Evolutionary conservation across 108 stramenopile genomes (phyloP).

Genomic region (Pseudonitzschia multiseries): DNA sequence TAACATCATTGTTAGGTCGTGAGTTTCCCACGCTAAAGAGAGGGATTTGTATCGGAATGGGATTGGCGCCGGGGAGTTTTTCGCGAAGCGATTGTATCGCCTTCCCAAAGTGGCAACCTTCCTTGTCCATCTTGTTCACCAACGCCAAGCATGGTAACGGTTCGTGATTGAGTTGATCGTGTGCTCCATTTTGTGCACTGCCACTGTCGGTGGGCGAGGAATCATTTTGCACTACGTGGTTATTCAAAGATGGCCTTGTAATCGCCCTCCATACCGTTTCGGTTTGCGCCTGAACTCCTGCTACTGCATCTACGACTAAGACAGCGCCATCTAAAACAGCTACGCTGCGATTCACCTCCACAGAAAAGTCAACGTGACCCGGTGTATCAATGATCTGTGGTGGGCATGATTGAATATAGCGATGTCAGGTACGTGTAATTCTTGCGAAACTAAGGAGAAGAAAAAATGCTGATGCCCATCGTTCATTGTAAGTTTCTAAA

Average conservation of each 20-base stretch:
- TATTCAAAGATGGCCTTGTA: constrained; percentile 55
- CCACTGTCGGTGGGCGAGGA: neutral
- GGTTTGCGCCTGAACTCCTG: constrained; percentile 97
- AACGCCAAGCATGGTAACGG: constrained; percentile 90
- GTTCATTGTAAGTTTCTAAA: neutral
- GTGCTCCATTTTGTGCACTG: constrained; percentile 3
- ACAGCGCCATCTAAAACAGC: constrained; percentile 98
- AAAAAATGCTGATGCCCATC: neutral
- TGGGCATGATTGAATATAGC: neutral
- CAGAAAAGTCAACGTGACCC: constrained; percentile 98
- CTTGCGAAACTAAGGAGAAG: neutral
- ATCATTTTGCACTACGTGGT: constrained; percentile 33
- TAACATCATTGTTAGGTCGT: neutral
- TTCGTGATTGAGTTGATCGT: constrained; percentile 45
- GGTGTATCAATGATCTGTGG: constrained; percentile 93
- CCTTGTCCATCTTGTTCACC: constrained; percentile 98
- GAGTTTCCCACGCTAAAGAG: constrained; percentile 46
- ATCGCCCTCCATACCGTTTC: constrained; percentile 98
- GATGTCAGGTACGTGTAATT: neutral
- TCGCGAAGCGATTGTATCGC: constrained; percentile 74
- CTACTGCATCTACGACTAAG: constrained; percentile 95
- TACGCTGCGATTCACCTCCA: constrained; percentile 96
- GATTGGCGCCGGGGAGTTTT: constrained; percentile 78
- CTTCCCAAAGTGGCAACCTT: constrained; percentile 86
- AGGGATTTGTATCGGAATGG: constrained; percentile 73